Conservation (phyloP, 2,329 filamentous ascomycete species). For the Fusarium napiforme region DNA sequence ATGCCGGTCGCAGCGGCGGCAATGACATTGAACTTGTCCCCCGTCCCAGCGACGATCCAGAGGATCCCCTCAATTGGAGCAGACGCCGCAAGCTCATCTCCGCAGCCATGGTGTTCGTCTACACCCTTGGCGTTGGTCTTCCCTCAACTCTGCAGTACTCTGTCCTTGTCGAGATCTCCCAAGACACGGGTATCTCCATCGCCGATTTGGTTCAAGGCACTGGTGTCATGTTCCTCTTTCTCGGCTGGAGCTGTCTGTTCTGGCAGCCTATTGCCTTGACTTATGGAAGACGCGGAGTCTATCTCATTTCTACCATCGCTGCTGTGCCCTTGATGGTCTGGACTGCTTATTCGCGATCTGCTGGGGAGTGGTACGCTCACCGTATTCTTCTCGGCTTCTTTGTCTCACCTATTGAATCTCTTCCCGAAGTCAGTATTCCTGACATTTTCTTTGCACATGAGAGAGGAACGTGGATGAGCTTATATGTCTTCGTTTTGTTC, state of each 20-base stretch:
- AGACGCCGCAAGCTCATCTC: neutral
- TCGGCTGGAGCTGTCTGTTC: neutral
- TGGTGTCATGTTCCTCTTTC: slow-evolving; percentile 3
- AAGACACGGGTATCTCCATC: neutral
- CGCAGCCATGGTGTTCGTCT: neutral
- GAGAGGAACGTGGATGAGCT: neutral
- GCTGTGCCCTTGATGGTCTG: neutral
- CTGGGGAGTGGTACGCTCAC: neutral
- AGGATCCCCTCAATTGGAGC: slow-evolving; percentile 6
- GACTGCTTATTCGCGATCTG: neutral
- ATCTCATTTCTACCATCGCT: neutral
- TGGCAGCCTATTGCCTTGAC: slow-evolving; percentile 4
- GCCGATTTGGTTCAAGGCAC: neutral
- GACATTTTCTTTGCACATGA: neutral
- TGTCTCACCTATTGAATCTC: neutral
- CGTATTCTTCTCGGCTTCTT: neutral
- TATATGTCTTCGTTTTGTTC: neutral
- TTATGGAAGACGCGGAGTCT: neutral
- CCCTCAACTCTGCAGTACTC: neutral
- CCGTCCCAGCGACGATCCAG: neutral
- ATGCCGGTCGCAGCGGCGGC: neutral
- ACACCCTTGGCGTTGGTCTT: neutral
- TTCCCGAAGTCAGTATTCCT: neutral
- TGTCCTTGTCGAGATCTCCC: neutral
- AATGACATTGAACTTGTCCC: slow-evolving; percentile 6